Evolutionary conservation across 306 rosid species (phyloP).

Genomic region (Vigna trinervia): DNA sequence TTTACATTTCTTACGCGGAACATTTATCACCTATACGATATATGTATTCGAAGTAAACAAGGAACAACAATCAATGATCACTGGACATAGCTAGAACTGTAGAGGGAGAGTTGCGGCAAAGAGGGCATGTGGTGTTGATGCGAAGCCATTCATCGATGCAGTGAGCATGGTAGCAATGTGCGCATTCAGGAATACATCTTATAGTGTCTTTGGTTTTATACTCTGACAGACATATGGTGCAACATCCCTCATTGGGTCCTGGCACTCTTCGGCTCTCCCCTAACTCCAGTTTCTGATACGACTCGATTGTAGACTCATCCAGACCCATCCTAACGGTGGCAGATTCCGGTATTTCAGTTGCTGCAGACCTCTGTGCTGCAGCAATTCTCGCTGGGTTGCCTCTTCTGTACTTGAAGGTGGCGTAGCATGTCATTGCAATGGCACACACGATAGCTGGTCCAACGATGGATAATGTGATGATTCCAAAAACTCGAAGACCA

Average conservation of each 20-base stretch:
- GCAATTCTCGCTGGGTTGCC: neutral
- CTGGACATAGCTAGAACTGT: conserved; percentile 28
- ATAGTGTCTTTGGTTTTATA: conserved; percentile 65
- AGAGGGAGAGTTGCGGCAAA: conserved; percentile 70
- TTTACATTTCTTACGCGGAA: too few relatives aligned
- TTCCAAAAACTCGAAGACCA: conserved; percentile 50
- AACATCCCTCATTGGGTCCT: conserved; percentile 58
- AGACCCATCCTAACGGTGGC: conserved; percentile 48
- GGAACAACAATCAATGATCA: conserved; percentile 24
- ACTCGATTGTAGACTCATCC: conserved; percentile 70
- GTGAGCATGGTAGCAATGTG: conserved; percentile 76
- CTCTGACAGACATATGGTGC: conserved; percentile 77
- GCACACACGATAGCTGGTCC: conserved; percentile 56
- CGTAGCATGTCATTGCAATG: conserved; percentile 52
- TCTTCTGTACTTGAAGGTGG: conserved; percentile 46
- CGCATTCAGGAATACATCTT: conserved; percentile 80
- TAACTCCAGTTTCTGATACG: conserved; percentile 65
- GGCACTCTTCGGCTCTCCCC: conserved; percentile 77
- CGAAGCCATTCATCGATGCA: conserved; percentile 81
- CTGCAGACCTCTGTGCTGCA: neutral
- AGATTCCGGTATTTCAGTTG: conserved; percentile 44
- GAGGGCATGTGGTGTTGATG: conserved; percentile 64
- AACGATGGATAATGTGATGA: conserved; percentile 56
- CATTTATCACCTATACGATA: too few relatives aligned
- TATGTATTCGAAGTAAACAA: too few relatives aligned